phyloP scores from a whole-genome alignment of 2,329 filamentous ascomycete species.

The Diaporthe capsici region DNA sequence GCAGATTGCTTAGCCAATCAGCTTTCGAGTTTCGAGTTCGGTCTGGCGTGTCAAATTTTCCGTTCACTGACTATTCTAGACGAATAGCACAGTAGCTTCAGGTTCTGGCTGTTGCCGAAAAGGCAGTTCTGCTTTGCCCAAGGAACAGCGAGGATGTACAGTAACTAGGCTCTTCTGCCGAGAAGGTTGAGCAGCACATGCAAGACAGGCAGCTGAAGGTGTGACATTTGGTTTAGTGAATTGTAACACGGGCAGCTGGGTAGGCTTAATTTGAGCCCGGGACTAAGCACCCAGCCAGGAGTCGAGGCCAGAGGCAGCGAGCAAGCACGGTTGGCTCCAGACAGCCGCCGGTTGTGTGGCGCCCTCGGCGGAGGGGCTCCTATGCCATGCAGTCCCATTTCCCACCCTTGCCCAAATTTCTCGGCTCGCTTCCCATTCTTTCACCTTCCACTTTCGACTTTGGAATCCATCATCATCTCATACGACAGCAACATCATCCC shows the following conservation, averaged over 20 bases:
- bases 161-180: slow-evolving; percentile 17
- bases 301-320: slow-evolving; percentile 17
- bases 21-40: no score
- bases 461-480: slow-evolving; percentile 8
- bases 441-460: slow-evolving; percentile 30
- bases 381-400: slow-evolving; percentile 36
- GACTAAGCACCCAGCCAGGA: slow-evolving; percentile 28
- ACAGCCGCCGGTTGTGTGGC: slow-evolving; percentile 30
- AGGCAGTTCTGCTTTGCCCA: neutral
- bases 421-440: slow-evolving; percentile 38
- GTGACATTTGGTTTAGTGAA: slow-evolving; percentile 34
- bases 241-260: slow-evolving; percentile 18
- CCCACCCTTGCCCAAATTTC: slow-evolving; percentile 39
- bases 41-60: no score
- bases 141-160: neutral
- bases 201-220: slow-evolving; percentile 37
- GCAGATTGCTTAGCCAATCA: no score
- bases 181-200: slow-evolving; percentile 28
- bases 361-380: slow-evolving; percentile 32
- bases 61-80: no score
- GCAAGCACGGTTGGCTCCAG: slow-evolving; percentile 22
- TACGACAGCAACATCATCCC: slow-evolving; percentile 21
- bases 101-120: neutral
- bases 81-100: neutral
- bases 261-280: slow-evolving; percentile 27